These are phyloP conservation scores for Penstemon eatonii DNA, from an alignment of 257 asterid species.

Conservation along the genomic window DNA sequence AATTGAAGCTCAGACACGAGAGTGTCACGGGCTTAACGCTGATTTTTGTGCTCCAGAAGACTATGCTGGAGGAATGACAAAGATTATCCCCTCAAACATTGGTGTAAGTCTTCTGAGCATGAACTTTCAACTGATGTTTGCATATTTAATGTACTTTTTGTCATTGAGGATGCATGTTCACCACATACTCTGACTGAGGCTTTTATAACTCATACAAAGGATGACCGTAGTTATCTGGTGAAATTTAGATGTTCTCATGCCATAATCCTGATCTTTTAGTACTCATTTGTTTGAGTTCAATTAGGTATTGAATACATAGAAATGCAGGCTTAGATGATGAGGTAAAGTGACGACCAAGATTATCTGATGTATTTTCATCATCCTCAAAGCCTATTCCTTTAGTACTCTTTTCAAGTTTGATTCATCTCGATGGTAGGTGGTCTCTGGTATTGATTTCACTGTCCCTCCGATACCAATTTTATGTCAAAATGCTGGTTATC, in stretches of 20 bases:
- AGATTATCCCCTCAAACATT: slow-evolving; percentile 74
- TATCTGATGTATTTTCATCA: slow-evolving; percentile 4
- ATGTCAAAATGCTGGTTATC: background rate
- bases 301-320: no score
- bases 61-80: slow-evolving; percentile 67
- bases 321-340: background rate
- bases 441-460: background rate
- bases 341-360: background rate
- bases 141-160: no score
- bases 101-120: slow-evolving; percentile 52
- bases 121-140: no score
- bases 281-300: no score
- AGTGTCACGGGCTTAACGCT: no score
- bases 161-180: no score
- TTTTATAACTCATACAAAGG: no score
- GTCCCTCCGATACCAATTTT: background rate
- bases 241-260: no score
- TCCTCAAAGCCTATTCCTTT: background rate
- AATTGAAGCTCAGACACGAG: slow-evolving; percentile 43
- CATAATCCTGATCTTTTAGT: no score
- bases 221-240: no score
- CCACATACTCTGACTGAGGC: no score
- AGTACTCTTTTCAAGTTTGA: background rate
- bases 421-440: background rate
- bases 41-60: slow-evolving; percentile 30